Evolutionary conservation across 345 rosid genomes (phyloP), one percentile per base, ranked within the genome.

Genomic region (Cardamine chenopodiifolia): DNA sequence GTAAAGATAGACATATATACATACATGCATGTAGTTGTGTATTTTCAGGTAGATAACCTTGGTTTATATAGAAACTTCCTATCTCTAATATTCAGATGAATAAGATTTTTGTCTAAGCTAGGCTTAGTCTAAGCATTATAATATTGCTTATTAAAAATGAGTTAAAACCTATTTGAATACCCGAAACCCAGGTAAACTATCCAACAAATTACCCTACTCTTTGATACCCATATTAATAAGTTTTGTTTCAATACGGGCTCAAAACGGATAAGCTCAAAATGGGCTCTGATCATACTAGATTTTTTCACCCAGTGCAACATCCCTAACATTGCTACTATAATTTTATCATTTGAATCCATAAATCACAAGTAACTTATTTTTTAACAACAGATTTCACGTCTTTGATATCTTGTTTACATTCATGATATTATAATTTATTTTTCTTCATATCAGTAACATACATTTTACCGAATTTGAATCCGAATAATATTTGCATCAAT

Each of bases 1-100:
- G 13, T 66, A 37, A 58, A 50, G 31, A 48, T 62, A 75, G 7
- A 28, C 9, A 34, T 26, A 28, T 54, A 23, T 44, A 35, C 60
- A 54, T 35, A 34, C 37, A 64, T 76, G 80, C 18, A 32, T 55
- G 66, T 64, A 57, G 66, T 48, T 57, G 63, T 71, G 81, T 78
- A 59, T 48, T 77, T 71, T 72, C 68, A 58, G 76, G 81, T 77
- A 76, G 62, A 71, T 37, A 77, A 77, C 76, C 80, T 63, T 60
- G 22, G 25, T 65, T 64, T 44, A 52, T 42, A 22, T 34, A 52
- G 11, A 60, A 18, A 52, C 37, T 26, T 75, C 14, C 19, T 39
- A 4, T 18, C 28, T 25, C 31, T 49, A n/a, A 8, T 50, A 39
- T 61, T 50, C 17, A 57, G 62, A 61, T 61, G 8, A 68, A 68